Evolutionary conservation across 495 filamentous ascomycete genomes (phyloP), one percentile per base, ranked within the genome.

Genomic region (Rostrohypoxylon terebratum): DNA sequence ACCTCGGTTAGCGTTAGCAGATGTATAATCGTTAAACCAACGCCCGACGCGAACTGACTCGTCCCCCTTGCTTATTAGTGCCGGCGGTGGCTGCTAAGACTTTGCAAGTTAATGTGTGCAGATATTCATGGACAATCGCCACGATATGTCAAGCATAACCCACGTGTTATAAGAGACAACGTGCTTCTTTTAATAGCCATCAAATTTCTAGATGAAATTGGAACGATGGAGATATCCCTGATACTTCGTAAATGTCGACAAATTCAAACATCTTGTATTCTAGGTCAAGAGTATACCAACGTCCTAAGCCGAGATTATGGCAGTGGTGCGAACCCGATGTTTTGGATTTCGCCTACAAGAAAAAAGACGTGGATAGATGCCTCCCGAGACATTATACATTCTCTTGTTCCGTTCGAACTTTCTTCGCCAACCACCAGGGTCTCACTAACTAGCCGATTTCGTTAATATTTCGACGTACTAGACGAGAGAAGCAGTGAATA

Each of bases 101-200:
- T n/a, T n/a, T n/a, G n/a, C 34, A 34, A 14, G 1, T 11, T 45
- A 25, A 7, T 7, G 5, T 50, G 10, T 50, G 13, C 21, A 50
- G 11, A 21, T 25, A 16, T n/a, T 14, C 16, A 48, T 48, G 16
- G 45, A 20, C 9, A 14, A 6, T 8, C 20, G 13, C 47, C 21
- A 25, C 8, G 21, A 53, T 53, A 31, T 53, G 48, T 13, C 48
- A 31, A 14, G 28, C 53, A 38, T 38, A 36, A 57, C 33, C 53
- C 53, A 38, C 53, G 53, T 57, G 33, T 18, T 57, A 57, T 38
- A 21, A 57, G 18, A 57, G 25, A 38, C 53, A 57, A 2, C 31
- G 4, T 3, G 48, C 10, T 53, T 53, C 13, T 6, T 21, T 21
- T 4, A 18, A 2, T 25, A 50, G 1, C 5, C 13, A 50, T 18